A percentile compares a stretch with the other conserved stretches of the same genome.
These are phyloP conservation scores for Calonectria pseudoturangicola DNA, from an alignment of 2,329 filamentous ascomycete genomes.

Conservation along the genomic window DNA sequence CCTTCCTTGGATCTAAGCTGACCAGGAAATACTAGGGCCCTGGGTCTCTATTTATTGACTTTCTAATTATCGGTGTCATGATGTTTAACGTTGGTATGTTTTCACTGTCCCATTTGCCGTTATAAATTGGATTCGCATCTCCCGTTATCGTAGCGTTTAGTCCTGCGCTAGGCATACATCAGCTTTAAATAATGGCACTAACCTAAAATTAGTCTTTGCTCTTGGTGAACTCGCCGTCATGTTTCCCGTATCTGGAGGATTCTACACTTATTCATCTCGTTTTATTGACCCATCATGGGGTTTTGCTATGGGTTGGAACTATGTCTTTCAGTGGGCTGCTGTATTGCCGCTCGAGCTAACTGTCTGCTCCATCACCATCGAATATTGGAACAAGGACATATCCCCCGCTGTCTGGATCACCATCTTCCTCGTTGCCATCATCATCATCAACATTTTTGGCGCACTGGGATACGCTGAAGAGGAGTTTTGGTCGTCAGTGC, in stretches of 20 bases:
- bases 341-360: conserved; percentile 71
- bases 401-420: conserved; percentile 73
- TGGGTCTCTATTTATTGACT: conserved; percentile 68
- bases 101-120: neutral
- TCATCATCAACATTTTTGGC: conserved; percentile 73
- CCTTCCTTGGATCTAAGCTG: conserved; percentile 6
- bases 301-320: conserved; percentile 70
- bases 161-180: neutral
- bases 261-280: conserved; percentile 77
- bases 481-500: conserved; percentile 72
- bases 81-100: conserved; percentile 71
- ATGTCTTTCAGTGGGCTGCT: conserved; percentile 69
- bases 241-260: conserved; percentile 77
- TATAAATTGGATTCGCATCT: neutral
- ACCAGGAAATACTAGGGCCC: conserved; percentile 57
- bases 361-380: conserved; percentile 70
- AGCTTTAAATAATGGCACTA: conserved; percentile 25
- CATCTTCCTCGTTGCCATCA: conserved; percentile 70
- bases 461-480: conserved; percentile 73
- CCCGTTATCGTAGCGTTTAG: neutral
- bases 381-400: conserved; percentile 69
- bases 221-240: conserved; percentile 78
- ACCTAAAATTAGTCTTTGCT: conserved; percentile 66
- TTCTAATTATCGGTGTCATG: conserved; percentile 75
- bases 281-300: conserved; percentile 78